Conservation (phyloP, 2,329 filamentous ascomycete genomes). For the Pestalotiopsis sp. region DNA sequence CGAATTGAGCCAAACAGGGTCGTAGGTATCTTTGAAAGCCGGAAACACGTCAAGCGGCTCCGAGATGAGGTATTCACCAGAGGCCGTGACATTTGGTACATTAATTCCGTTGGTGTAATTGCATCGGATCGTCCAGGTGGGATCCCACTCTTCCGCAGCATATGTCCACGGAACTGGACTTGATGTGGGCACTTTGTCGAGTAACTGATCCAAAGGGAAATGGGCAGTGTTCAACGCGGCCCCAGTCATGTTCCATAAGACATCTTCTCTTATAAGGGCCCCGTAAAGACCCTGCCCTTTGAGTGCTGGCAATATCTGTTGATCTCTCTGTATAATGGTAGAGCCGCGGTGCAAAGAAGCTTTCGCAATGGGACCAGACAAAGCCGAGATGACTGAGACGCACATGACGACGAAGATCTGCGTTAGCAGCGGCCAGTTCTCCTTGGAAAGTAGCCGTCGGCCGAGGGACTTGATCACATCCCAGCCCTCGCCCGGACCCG, state of each 20-base stretch:
- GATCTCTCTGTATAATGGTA: background rate
- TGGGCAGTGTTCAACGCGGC: background rate
- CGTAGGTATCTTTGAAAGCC: background rate
- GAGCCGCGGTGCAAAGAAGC: background rate
- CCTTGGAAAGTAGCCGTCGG: background rate
- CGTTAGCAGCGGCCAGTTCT: background rate
- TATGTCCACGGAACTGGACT: background rate
- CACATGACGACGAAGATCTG: background rate
- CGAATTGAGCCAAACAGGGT: background rate
- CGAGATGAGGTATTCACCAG: background rate
- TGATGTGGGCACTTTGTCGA: background rate
- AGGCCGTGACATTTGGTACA: background rate
- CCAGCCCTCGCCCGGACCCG: background rate
- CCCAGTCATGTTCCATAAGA: background rate
- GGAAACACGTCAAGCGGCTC: background rate
- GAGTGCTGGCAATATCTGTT: background rate
- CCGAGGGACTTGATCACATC: background rate
- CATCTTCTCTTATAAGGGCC: background rate
- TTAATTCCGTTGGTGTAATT: background rate
- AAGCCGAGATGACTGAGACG: background rate
- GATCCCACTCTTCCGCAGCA: background rate
- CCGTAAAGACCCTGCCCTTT: background rate
- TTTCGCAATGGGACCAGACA: background rate
- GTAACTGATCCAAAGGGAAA: background rate
- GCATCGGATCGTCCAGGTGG: background rate